Conservation (phyloP, 768 basidiomycete species). For the Megacollybia marginata region DNA sequence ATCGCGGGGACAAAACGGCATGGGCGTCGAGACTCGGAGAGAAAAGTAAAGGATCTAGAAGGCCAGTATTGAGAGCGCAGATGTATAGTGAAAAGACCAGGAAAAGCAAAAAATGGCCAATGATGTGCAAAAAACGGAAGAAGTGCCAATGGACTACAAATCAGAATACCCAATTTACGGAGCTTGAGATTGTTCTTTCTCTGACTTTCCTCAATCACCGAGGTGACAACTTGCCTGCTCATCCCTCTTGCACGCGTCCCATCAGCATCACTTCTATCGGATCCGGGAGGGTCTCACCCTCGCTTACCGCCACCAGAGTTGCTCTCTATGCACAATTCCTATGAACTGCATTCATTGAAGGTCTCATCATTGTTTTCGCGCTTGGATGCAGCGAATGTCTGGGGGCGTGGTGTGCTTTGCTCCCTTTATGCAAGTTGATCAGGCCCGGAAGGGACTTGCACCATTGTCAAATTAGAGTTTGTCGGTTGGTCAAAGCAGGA, state of each 20-base stretch:
- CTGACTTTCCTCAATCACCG: constrained; percentile 22
- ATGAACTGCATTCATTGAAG: constrained; percentile 51
- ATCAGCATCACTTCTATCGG: constrained; percentile 49
- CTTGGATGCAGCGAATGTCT: constrained; percentile 62
- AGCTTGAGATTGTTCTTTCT: constrained; percentile 53
- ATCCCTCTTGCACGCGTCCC: constrained; percentile 74
- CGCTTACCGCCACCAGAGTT: constrained; percentile 52
- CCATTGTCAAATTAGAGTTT: constrained; percentile 62
- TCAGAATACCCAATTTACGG: too few species aligned
- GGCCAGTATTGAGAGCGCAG: too few species aligned
- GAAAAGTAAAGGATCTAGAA: too few species aligned
- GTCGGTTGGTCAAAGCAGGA: constrained; percentile 63
- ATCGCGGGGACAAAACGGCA: too few species aligned
- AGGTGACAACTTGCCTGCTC: constrained; percentile 59
- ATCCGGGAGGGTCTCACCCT: constrained; percentile 19
- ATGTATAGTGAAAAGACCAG: too few species aligned
- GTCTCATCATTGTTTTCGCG: constrained; percentile 64
- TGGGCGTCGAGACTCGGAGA: too few species aligned
- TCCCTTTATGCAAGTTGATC: constrained; percentile 47
- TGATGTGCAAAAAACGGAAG: too few species aligned
- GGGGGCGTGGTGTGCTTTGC: constrained; percentile 54
- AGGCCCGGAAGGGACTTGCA: constrained; percentile 46
- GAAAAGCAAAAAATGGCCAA: too few species aligned
- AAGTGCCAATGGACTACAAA: too few species aligned
- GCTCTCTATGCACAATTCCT: constrained; percentile 40